Base-by-base conservation (phyloP, 1,139 yeast species). In the Suhomyces kunorum region DNA sequence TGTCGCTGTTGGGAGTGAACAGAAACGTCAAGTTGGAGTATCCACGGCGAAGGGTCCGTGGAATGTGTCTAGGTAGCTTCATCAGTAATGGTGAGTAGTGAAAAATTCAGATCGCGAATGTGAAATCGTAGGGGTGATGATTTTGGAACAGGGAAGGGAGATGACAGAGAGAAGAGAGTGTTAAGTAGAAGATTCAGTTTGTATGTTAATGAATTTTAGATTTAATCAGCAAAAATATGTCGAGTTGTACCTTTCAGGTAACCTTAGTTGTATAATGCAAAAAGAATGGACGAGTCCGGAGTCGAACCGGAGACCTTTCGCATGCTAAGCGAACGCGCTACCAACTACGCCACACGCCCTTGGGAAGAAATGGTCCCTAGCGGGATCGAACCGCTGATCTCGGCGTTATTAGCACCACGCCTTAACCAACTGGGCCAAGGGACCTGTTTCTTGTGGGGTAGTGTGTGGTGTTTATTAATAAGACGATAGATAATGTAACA, bases 321-420 rank as follows among this genome's bases (percentile, higher is more conserved):
- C 87, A 81, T 81, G 88, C 88, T 79, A 81, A 81, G 87, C 81
- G 84, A 79, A 78, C 87, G 87, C 88, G 87, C 87, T 82, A 81
- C 88, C 88, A 80, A 81, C 88, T 82, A 78, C 87, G 88, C 88
- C 87, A 82, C 87, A 81, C 87, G 87, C 88, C 87, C 87, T 2
- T n/a, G 2, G 7, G 13, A 19, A 34, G 39, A 38, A 40, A 24
- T 46, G 50, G 50, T 46, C 50, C 50, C 50, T 54, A 50, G 58
- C 54, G 50, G 67, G 66, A 60, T 62, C 67, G 67, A 61, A 63
- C 66, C 56, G 66, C 63, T 59, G 66, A 62, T 63, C 66, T 60
- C 54, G 64, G 66, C 66, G 68, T 63, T 61, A 62, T 64, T 59
- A 59, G 63, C 64, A 58, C 64, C 63, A 53, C 63, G 64, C 64